A percentile compares a stretch with the other conserved stretches of the same genome.
These are phyloP conservation scores for Candida ponderosae DNA, from an alignment of 805 yeast genomes.

Conservation along the genomic window DNA sequence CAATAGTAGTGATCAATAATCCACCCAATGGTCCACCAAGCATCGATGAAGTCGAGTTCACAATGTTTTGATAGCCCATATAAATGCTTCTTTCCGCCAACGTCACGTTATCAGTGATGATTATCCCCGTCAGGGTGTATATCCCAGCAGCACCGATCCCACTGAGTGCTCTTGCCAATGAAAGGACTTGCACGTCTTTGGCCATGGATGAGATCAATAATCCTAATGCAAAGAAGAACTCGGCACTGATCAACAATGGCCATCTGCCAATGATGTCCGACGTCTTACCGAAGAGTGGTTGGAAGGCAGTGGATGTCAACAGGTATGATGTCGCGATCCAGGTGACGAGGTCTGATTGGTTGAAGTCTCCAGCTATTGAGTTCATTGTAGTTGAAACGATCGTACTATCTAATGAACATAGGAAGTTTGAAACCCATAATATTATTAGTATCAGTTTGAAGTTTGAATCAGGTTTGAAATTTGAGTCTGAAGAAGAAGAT, in stretches of 20 bases:
- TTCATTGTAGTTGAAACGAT: conserved; percentile 52
- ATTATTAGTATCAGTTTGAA: conserved; percentile 16
- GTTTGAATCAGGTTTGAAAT: no score
- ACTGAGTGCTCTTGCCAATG: conserved; percentile 44
- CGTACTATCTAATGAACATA: conserved; percentile 53
- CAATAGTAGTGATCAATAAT: conserved; percentile 26
- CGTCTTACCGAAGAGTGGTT: conserved; percentile 64
- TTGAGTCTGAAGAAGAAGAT: no score
- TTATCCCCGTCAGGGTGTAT: conserved; percentile 40
- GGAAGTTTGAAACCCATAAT: conserved; percentile 37
- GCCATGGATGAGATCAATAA: conserved; percentile 35
- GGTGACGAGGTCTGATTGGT: conserved; percentile 40
- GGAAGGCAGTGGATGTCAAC: conserved; percentile 64
- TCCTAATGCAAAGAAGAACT: conserved; percentile 37
- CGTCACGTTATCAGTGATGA: conserved; percentile 49
- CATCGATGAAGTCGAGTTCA: conserved; percentile 31
- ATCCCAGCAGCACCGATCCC: conserved; percentile 57
- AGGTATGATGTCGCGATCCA: conserved; percentile 75
- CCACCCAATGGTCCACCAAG: conserved; percentile 39
- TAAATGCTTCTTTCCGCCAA: conserved; percentile 44
- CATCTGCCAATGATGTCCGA: conserved; percentile 59
- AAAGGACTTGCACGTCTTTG: conserved; percentile 33
- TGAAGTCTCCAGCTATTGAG: conserved; percentile 51
- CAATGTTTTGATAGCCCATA: conserved; percentile 40
- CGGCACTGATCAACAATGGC: conserved; percentile 33